Base-by-base conservation (phyloP, 163 green algal species). In the Volvox carteri region DNA sequence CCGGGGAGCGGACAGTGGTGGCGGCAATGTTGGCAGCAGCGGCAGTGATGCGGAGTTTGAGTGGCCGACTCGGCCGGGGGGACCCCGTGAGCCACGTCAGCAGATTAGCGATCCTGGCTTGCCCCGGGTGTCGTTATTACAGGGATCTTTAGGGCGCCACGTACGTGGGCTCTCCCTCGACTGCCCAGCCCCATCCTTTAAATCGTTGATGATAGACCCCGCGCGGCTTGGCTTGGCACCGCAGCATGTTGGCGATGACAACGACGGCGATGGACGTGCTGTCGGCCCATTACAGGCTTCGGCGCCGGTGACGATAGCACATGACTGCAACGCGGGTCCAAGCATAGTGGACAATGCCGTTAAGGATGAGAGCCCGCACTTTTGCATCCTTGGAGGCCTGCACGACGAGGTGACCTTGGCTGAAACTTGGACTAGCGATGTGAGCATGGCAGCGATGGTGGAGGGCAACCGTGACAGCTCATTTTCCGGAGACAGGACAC, bases 391-490 rank as follows among this genome's bases (percentile, higher is more conserved):
- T 39, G 75, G 70, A 6, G 70, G 1, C 21, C 3, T 78, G 39
- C n/a, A n/a, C n/a, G 75, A 85, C 21, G 77, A 85, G 1, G 3
- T 33, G 7, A 54, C 52, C 14, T 2, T 19, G 25, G n/a, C 12
- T 2, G 78, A 85, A 58, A 56, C 78, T 16, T 85, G 54, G 54
- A 39, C 39, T 19, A 85, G 39, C 39, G 78, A 85, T 23, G 30
- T 85, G 2, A 75, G 4, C 19, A 52, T 85, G 37, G 76, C 76
- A 19, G 52, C 35, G 18, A 73, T 84, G 50, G 8, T 72, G 33
- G 35, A 37, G 33, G 35, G 37, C 78, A 70, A 25, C 35, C n/a
- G 7, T 58, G 39, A 86, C 58, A 50, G 65, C 25, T 33, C 42
- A 0, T 5, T 8, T 6, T 50, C n/a, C 4, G 42, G 44, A 33